Conservation (phyloP, 441 rosid genomes). For the Gossypium trilobum region DNA sequence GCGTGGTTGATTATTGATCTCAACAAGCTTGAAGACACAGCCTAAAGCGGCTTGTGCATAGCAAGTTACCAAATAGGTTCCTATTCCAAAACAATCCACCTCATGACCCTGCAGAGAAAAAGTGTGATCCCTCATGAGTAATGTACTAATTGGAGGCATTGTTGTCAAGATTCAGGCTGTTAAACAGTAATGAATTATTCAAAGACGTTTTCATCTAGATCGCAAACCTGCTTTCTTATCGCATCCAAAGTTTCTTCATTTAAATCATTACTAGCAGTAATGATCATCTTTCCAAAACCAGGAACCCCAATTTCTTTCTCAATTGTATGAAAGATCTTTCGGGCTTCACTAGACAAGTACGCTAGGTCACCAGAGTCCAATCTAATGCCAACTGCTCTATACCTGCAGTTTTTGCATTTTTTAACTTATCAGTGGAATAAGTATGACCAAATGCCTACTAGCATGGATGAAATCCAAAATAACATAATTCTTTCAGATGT, state of each 20-base stretch:
- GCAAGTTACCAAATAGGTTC: conserved; percentile 84
- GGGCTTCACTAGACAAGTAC: conserved; percentile 60
- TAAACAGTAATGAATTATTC: neutral
- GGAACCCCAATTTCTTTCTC: conserved; percentile 62
- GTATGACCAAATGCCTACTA: conserved; percentile 1
- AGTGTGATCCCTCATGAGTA: conserved; percentile 5
- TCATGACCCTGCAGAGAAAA: conserved; percentile 68
- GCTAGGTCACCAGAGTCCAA: conserved; percentile 93
- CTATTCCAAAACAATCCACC: conserved; percentile 84
- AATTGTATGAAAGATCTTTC: conserved; percentile 51
- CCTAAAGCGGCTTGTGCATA: conserved; percentile 88
- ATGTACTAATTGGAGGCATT: neutral
- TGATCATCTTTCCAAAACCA: conserved; percentile 58
- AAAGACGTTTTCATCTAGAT: conserved; percentile 5
- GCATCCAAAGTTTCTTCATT: conserved; percentile 95
- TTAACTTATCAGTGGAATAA: conserved; percentile 20
- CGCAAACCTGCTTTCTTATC: conserved; percentile 72
- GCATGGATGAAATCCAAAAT: neutral
- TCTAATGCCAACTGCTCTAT: conserved; percentile 75
- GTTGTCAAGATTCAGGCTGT: neutral
- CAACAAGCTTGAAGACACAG: conserved; percentile 91
- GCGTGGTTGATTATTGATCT: conserved; percentile 80
- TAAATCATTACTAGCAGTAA: conserved; percentile 91
- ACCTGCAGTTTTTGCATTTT: conserved; percentile 39
- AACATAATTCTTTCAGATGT: neutral